phyloP scores from a whole-genome alignment of 805 yeast species.

The Starmerella lactis-condensi region DNA sequence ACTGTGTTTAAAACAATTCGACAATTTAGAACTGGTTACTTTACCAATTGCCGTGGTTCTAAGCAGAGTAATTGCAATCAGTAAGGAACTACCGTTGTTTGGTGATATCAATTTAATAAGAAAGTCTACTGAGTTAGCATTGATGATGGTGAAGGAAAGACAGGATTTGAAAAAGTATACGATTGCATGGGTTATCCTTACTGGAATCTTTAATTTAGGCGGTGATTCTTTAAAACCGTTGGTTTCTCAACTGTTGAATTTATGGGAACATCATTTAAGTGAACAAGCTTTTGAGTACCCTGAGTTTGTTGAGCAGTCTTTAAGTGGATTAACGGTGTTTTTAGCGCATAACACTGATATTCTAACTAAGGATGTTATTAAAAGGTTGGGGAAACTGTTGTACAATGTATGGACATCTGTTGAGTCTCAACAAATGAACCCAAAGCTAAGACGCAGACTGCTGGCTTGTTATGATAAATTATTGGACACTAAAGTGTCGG shows the following conservation, averaged over 20 bases:
- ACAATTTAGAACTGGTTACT: background rate
- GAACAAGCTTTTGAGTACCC: constrained; percentile 20
- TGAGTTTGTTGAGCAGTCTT: constrained; percentile 25
- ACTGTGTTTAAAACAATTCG: constrained; percentile 10
- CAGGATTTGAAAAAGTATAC: constrained; percentile 6
- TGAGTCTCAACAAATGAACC: constrained; percentile 11
- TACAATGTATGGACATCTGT: constrained; percentile 25
- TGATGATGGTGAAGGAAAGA: constrained; percentile 3
- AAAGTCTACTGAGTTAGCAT: constrained; percentile 6
- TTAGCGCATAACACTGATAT: constrained; percentile 23
- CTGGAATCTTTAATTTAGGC: constrained; percentile 48
- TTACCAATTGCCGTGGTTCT: constrained; percentile 10
- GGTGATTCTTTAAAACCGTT: constrained; percentile 36
- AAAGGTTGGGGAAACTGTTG: constrained; percentile 32
- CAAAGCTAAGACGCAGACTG: constrained; percentile 15
- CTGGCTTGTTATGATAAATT: constrained; percentile 15
- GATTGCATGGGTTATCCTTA: constrained; percentile 41
- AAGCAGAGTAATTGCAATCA: constrained; percentile 10
- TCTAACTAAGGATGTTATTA: constrained; percentile 28
- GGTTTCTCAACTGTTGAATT: constrained; percentile 36
- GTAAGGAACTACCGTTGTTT: constrained; percentile 8
- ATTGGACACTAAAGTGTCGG: constrained; percentile 9
- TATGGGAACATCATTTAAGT: constrained; percentile 46
- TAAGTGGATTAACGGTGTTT: constrained; percentile 40
- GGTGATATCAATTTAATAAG: constrained; percentile 12